Base-by-base conservation (phyloP, 2,329 filamentous ascomycete genomes). In the Xylariaceae sp. region DNA sequence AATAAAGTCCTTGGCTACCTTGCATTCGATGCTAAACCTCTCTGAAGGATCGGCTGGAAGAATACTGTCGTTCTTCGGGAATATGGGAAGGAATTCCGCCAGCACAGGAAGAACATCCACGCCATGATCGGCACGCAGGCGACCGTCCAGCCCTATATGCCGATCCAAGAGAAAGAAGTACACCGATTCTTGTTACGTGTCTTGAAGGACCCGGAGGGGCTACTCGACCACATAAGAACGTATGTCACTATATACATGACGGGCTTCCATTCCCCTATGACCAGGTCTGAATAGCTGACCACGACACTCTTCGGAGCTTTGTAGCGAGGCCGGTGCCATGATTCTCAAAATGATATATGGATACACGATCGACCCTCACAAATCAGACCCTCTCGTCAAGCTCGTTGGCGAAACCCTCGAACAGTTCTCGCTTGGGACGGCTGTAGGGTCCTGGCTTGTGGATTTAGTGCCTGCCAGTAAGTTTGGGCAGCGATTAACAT, bases 331-430 rank as follows among this genome's bases (percentile, higher is more conserved):
- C 0, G 61, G 59, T 8, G 55, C 64, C 1, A 59, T 66, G 3
- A 61, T 70, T 26, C 56, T 69, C 1, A 64, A 65, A 6, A 62
- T 67, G 0, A 27, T 60, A 5, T 70, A 69, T 35, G 67, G 65
- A n/a, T 70, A 70, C 48, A 61, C 56, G 1, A 51, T 62, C 4
- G 60, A 66, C 8, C 44, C 62, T 8, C 46, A 61, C 5, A 47
- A 47, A n/a, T 31, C 42, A 2, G 68, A 70, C 27, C 62, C 61
- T 1, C 51, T 70, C 2, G 55, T 68, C 9, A 12, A 57, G 1
- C 30, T 64, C 5, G 58, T 55, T 19, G 57, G 62, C 26, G 43
- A 48, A 8, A 53, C 62, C 1, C 58, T 68, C 41, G 54, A 51
- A 0, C 54, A 64, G 2, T 67, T 70, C 32, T 34, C 53, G 0